phyloP scores from a whole-genome alignment of 345 rosid species.

The Citrus cavaleriei region DNA sequence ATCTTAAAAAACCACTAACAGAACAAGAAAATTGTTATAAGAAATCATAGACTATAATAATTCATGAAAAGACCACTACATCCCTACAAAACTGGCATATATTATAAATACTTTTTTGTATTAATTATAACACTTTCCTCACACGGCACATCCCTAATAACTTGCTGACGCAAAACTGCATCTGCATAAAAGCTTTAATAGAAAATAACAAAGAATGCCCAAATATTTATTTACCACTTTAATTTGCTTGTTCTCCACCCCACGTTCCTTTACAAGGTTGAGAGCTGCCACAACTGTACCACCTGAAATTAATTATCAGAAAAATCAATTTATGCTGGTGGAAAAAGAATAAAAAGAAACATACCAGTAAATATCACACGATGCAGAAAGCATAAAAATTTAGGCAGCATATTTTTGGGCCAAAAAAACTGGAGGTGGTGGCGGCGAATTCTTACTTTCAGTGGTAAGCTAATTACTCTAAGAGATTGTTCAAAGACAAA shows the following conservation, averaged over 20 bases:
- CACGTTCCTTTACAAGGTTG: slow-evolving; percentile 62
- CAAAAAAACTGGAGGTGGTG: background rate
- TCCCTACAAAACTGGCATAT: background rate
- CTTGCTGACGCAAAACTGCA: background rate
- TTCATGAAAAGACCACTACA: background rate
- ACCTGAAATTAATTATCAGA: slow-evolving; percentile 40
- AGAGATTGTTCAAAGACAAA: background rate
- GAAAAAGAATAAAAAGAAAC: background rate
- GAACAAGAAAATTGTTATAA: background rate
- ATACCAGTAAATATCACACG: background rate
- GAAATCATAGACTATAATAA: background rate
- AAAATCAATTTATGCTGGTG: background rate
- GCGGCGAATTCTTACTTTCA: background rate
- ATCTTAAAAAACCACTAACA: background rate
- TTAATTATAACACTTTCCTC: too few relatives aligned
- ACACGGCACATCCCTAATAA: background rate
- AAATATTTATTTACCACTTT: slow-evolving; percentile 62
- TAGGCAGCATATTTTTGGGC: background rate
- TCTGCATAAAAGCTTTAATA: background rate
- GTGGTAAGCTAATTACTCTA: background rate
- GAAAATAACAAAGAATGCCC: background rate
- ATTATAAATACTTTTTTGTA: background rate
- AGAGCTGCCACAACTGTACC: slow-evolving; percentile 85
- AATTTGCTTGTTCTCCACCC: slow-evolving; percentile 68
- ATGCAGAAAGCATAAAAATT: background rate